Evolutionary conservation across 1,284 basidiomycete genomes (phyloP), one percentile per base, ranked within the genome.

Genomic region (Ustilago crameri): DNA sequence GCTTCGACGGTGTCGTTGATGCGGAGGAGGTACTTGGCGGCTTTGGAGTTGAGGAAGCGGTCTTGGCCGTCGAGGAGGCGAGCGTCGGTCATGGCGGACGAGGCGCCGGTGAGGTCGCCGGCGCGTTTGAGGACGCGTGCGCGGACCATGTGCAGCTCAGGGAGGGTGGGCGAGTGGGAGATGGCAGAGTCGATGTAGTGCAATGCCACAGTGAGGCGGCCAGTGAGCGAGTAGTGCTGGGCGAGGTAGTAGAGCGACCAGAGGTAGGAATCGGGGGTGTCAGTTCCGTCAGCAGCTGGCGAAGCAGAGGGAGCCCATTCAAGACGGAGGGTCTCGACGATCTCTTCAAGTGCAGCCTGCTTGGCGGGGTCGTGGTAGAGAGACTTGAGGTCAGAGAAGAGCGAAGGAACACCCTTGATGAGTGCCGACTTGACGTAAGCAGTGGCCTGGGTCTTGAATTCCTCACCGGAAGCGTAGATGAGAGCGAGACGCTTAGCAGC

Each of bases 211-310:
- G 24, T 26, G 47, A 84, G 79, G 24, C 84, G 75, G 9, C 84
- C 84, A 24, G 75, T 79, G 88, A 75, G 69, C 0, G 93, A 91
- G 78, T 95, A 88, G 84, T 97, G 94, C 71, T 97, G 93, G 0
- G 93, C 91, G 45, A 97, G 90, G 87, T 91, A 97, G 86, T 97
- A 98, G 53, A 98, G 88, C 5, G 91, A 90, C 95, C 96, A 99
- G 20, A 98, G 88, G 75, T 95, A 92, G 9, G 90, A 90, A 2
- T 93, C 91, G 0, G 95, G 94, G 23, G 93, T 89, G 38, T 88
- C 84, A 69, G 20, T 84, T 17, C 61, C 71, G 34, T 60, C 65
- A 18, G 63, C 20, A 2, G 58, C 38, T 14, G 54, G 38, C 2
- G 54, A 38, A 8, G 55, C 17, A 26, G 54, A 30, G 12, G 72